Evolutionary conservation across 2,329 filamentous ascomycete genomes (phyloP).

Genomic region (Fusarium denticulatum): DNA sequence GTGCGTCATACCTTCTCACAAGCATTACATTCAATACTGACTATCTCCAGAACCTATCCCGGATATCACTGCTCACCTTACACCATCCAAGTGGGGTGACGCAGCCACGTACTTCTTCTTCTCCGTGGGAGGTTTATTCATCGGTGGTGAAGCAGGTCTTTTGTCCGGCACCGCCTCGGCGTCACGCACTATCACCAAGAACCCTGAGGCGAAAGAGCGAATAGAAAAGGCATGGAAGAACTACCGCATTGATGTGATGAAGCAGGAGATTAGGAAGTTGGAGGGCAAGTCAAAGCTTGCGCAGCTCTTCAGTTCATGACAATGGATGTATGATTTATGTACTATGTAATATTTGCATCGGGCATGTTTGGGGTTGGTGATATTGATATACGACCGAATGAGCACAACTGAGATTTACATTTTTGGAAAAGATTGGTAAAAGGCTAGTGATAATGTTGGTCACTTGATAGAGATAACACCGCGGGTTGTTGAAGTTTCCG

Average conservation of each 20-base stretch:
- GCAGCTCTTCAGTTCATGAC: neutral
- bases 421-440: neutral
- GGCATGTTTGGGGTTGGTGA: neutral
- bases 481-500: neutral
- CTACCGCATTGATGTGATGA: slow-evolving; percentile 3
- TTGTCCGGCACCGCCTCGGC: neutral
- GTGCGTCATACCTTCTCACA: neutral
- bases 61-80: neutral
- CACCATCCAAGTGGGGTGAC: slow-evolving; percentile 6
- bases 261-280: neutral
- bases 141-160: neutral
- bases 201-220: neutral
- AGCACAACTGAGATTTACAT: rapidly evolving
- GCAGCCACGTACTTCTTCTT: neutral
- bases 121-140: neutral
- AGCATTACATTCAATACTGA: neutral
- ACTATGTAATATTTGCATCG: neutral
- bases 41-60: neutral
- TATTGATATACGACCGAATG: neutral
- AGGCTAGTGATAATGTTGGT: rapidly evolving
- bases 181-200: neutral
- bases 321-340: neutral
- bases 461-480: rapidly evolving
- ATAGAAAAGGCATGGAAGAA: slow-evolving; percentile 1
- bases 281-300: neutral